Base-by-base conservation (phyloP, 1,139 yeast species). In the Candida tetrigidarum region DNA sequence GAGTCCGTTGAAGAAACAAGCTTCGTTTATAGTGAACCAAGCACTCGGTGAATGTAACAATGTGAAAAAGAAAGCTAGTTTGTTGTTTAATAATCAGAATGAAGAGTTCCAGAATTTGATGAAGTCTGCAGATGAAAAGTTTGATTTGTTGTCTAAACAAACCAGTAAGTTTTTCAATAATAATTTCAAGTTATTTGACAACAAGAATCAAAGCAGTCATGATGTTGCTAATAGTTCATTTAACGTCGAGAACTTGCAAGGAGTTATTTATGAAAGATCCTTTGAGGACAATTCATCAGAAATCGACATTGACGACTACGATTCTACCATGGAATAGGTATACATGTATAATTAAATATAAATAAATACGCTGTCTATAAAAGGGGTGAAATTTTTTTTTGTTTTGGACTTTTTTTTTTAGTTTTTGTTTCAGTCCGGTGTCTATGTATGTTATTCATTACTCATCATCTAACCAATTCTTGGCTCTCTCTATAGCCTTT, bases 401-500 rank as follows among this genome's bases (percentile, higher is more conserved):
- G 11, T 34, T 14, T 2, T 18, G 10, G 3, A 3, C 4, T 23
- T 41, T 18, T 11, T 33, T 16, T 18, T 22, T 22, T 34, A n/a
- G n/a, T n/a, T n/a, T n/a, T n/a, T n/a, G n/a, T n/a, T n/a, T n/a
- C n/a, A n/a, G n/a, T n/a, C n/a, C n/a, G n/a, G n/a, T n/a, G n/a
- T 10, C 29, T 34, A 34, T 39, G 10, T 14, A n/a, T 27, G 9
- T 33, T 14, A 20, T 30, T 27, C 27, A 33, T 41, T 52, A 56
- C 34, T 63, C 69, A 22, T 69, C 78, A 42, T 68, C 71, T 49
- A 86, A 69, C 97, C 97, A 90, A 43, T 89, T 91, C 53, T 69
- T 76, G 26, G 96, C 85, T 60, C 93, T 79, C 53, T 79, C 82
- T 28, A 90, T 80, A 7, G 96, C 97, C 41, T 79, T 78, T 62